Evolutionary conservation across 208 protist genomes (phyloP).

Genomic region (Wallacemonas sp.): DNA sequence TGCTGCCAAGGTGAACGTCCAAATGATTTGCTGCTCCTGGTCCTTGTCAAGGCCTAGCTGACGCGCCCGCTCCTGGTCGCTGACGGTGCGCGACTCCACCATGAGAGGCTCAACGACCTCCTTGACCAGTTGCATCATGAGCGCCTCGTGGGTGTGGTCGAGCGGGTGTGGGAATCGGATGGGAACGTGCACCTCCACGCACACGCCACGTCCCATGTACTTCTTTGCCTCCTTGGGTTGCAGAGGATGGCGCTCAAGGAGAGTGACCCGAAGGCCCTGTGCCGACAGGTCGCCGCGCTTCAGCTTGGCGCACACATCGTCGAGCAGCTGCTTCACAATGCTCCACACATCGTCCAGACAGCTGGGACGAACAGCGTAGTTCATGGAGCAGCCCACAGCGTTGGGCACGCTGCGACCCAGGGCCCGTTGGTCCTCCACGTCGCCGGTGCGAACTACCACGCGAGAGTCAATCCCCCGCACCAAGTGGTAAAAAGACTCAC

Average conservation of each 20-base stretch:
- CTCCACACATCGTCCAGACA: constrained; percentile 64
- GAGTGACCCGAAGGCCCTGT: constrained; percentile 57
- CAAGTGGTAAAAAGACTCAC: constrained; percentile 72
- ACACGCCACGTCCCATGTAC: constrained; percentile 84
- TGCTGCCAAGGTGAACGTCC: constrained; percentile 58
- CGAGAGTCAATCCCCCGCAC: constrained; percentile 72
- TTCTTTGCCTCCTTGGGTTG: constrained; percentile 79
- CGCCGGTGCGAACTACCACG: constrained; percentile 77
- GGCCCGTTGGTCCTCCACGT: constrained; percentile 57
- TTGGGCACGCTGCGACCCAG: constrained; percentile 58
- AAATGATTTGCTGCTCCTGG: constrained; percentile 23
- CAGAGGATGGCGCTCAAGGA: constrained; percentile 84
- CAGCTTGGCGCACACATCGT: constrained; percentile 78
- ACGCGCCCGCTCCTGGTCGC: constrained; percentile 49
- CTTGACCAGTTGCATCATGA: constrained; percentile 51
- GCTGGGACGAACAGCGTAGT: constrained; percentile 82
- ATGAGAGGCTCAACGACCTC: constrained; percentile 49
- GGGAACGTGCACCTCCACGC: constrained; percentile 78
- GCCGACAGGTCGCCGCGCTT: constrained; percentile 36
- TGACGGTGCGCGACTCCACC: constrained; percentile 37
- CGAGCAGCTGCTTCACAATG: constrained; percentile 64
- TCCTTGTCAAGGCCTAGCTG: constrained; percentile 46
- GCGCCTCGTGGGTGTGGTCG: constrained; percentile 27
- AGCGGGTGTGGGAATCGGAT: constrained; percentile 56
- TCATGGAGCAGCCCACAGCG: constrained; percentile 84